These are phyloP conservation scores for Xylaria venustula DNA, from an alignment of 495 filamentous ascomycete species.

Conservation along the genomic window DNA sequence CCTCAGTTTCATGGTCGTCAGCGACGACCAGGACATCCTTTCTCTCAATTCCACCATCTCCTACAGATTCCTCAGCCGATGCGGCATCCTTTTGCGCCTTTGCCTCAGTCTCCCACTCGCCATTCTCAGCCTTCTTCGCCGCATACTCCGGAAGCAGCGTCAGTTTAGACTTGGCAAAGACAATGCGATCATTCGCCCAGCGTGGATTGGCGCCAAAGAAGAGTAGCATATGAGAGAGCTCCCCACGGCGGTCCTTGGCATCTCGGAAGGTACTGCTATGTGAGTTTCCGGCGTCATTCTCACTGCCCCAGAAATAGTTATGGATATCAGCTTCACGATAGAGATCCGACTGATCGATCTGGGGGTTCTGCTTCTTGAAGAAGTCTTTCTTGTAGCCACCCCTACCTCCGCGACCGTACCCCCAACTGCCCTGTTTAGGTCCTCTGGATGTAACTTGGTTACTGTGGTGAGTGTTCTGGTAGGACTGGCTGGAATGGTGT, in stretches of 20 bases:
- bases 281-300: not conserved
- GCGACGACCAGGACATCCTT: not conserved
- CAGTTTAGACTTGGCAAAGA: slow-evolving; percentile 25
- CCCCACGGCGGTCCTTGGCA: slow-evolving; percentile 4
- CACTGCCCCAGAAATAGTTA: slow-evolving; percentile 12
- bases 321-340: slow-evolving; percentile 11
- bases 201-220: slow-evolving; percentile 18
- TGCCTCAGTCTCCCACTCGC: slow-evolving; percentile 21
- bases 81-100: not conserved
- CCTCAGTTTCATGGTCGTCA: not conserved
- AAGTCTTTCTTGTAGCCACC: slow-evolving; percentile 27
- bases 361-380: slow-evolving; percentile 11
- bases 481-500: not conserved
- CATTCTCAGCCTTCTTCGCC: slow-evolving; percentile 22
- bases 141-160: slow-evolving; percentile 22
- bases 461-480: not conserved
- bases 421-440: slow-evolving; percentile 21
- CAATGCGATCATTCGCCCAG: slow-evolving; percentile 22
- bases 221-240: slow-evolving; percentile 20
- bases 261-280: slow-evolving; percentile 17
- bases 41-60: slow-evolving; percentile 9
- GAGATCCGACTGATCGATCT: not conserved
- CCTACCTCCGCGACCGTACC: slow-evolving; percentile 13
- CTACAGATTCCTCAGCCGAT: not conserved
- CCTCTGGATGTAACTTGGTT: slow-evolving; percentile 17